Evolutionary conservation across 306 rosid species (phyloP), one percentile per base, ranked within the genome.

Genomic region (Inga leiocalycina): DNA sequence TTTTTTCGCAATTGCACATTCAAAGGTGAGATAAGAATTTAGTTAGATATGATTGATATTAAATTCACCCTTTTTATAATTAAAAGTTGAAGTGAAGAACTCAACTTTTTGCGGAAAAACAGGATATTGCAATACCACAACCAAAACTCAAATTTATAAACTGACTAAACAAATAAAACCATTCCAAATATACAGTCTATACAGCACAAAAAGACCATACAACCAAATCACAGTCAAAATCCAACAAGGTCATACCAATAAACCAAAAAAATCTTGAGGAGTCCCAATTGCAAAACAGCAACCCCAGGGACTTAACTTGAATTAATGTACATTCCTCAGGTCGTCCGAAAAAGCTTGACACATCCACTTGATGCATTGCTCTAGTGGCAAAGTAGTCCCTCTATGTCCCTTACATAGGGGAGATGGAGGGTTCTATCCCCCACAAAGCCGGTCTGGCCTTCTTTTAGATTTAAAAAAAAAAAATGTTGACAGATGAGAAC

Each of bases 221-320:
- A 84, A 74, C 22, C 71, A 83, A 68, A 69, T 30, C 76, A 84
- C 13, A 43, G 56, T 49, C 82, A 44, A 81, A 73, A n/a, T 57
- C 78, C 78, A 80, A 44, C 65, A 75, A 51, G 46, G 84, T 52
- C 41, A 32, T 13, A 46, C 41, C 16, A 61, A 61, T 8, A 7
- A 56, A 56, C 12, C 45, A 16, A 22, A 48, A 73, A 48, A 27
- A 48, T 45, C 51, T 9, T 27, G 12, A 41, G 86, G 68, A 79
- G 71, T 69, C 79, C 74, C 8, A 7, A 75, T 70, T 46, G 87
- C 82, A 80, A 61, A 70, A 67, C 76, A 74, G 67, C 80, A 79
- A 76, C 59, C 79, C 59, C 46, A 67, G 51, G 48, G 68, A 24
- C 37, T 59, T 0, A 5, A 49, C 76, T 74, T 73, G 70, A 78